Evolutionary conservation across 257 asterid genomes (phyloP), one percentile per base, ranked within the genome.

Genomic region (Salvia splendens): DNA sequence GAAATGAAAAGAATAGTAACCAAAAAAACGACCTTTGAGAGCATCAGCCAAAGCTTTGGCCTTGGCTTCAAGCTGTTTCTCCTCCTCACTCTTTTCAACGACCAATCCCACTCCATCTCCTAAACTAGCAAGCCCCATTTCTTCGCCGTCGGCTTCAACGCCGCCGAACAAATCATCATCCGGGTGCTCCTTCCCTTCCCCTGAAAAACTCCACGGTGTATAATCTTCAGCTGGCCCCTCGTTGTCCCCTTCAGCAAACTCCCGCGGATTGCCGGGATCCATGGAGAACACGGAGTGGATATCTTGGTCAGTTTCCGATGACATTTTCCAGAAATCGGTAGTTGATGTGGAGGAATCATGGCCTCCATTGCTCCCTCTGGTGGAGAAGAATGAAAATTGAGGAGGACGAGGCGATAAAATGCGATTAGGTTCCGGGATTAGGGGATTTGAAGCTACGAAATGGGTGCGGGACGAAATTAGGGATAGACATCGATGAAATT

Each of bases 321-420:
- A 80, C 42, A 89, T 51, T 43, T 86, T 84, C 98, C 98, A 92
- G 15, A 89, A 70, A 77, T 84, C 91, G 3, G 84, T 64, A 6
- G 89, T 65, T 16, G 88, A 79, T 45, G 64, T 65, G 52, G 84
- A 14, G 40, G 86, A 65, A 32, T 79, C 87, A 6, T 78, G 80
- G n/a, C 81, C 74, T 16, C 85, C 87, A 63, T 82, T 73, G 17
- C 60, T 50, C 61, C 82, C 77, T 5, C 69, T 56, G 8, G 95
- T 80, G 74, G 98, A 92, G 81, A 80, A 89, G 79, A 78, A 76
- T 0, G 47, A 58, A 11, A 73, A 73, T 48, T 73, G 82, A 33
- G 83, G 77, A 45, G 62, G 33, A 49, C 12, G 64, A 8, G 84
- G 82, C 68, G 54, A 60, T 74, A 71, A 42, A 52, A 38, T 12